These are phyloP conservation scores for Magnolia sinica DNA, from an alignment of 164 flowering plant genomes.

Conservation along the genomic window DNA sequence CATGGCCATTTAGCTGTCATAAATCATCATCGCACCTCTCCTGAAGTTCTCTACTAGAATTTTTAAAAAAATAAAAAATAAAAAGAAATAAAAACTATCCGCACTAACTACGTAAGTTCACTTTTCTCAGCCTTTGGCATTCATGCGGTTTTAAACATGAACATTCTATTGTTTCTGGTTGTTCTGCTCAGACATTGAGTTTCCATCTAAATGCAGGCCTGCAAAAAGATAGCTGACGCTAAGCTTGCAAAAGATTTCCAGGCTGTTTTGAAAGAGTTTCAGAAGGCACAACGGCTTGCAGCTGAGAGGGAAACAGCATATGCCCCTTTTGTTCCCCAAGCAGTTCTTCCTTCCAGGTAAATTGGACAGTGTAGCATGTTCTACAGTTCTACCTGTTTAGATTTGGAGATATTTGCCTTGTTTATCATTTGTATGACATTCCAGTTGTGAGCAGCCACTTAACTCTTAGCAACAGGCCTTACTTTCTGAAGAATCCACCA, in stretches of 20 bases:
- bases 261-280: constrained; percentile 67
- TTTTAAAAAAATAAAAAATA: too few species aligned
- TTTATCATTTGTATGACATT: neutral
- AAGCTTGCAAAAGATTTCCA: constrained; percentile 84
- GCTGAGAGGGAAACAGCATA: constrained; percentile 73
- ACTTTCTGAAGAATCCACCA: too few species aligned
- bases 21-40: neutral
- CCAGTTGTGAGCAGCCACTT: too few species aligned
- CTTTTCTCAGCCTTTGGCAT: neutral
- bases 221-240: constrained; percentile 74
- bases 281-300: constrained; percentile 76
- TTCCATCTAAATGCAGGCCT: constrained; percentile 38
- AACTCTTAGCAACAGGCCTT: too few species aligned
- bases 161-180: neutral
- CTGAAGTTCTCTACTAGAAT: neutral
- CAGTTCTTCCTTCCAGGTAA: constrained; percentile 51
- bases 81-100: too few species aligned
- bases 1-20: too few species aligned
- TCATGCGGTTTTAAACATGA: neutral
- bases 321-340: constrained; percentile 52
- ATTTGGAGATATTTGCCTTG: neutral
- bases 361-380: neutral
- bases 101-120: neutral
- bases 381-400: neutral
- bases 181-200: constrained; percentile 4